phyloP scores from a whole-genome alignment of 31 red algal genomes.

The Asparagopsis taxiformis region DNA sequence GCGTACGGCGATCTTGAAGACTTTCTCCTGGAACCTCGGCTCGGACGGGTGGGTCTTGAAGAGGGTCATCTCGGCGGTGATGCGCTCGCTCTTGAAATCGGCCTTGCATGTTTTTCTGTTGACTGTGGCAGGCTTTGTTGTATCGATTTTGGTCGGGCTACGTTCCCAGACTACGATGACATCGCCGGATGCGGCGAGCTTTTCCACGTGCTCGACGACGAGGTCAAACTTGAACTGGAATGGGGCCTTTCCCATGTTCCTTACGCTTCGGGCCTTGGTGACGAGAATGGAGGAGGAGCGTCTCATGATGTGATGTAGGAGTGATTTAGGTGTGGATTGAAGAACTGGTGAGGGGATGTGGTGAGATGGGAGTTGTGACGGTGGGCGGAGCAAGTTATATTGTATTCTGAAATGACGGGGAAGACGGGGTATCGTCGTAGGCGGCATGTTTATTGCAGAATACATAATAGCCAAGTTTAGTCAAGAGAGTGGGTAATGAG shows the following conservation, averaged over 20 bases:
- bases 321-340: too few species aligned
- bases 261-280: conserved; percentile 69
- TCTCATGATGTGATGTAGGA: conserved; percentile 34
- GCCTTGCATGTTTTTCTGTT: conserved; percentile 68
- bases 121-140: conserved; percentile 68
- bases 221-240: conserved; percentile 81
- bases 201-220: conserved; percentile 63
- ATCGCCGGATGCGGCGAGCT: conserved; percentile 60
- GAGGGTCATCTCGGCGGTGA: conserved; percentile 60
- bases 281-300: conserved; percentile 82
- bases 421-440: too few species aligned
- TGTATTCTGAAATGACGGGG: too few species aligned
- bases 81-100: conserved; percentile 56
- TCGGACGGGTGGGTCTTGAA: conserved; percentile 76
- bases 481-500: too few species aligned
- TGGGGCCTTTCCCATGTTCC: conserved; percentile 70
- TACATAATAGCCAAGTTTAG: too few species aligned
- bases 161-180: conserved; percentile 69
- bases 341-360: too few species aligned
- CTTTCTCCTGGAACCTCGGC: conserved; percentile 69
- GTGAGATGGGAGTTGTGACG: too few species aligned
- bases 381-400: too few species aligned
- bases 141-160: conserved; percentile 46
- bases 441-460: too few species aligned
- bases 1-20: conserved; percentile 70